Evolutionary conservation across 352 stramenopile genomes (phyloP).

Genomic region (Pythium biforme): DNA sequence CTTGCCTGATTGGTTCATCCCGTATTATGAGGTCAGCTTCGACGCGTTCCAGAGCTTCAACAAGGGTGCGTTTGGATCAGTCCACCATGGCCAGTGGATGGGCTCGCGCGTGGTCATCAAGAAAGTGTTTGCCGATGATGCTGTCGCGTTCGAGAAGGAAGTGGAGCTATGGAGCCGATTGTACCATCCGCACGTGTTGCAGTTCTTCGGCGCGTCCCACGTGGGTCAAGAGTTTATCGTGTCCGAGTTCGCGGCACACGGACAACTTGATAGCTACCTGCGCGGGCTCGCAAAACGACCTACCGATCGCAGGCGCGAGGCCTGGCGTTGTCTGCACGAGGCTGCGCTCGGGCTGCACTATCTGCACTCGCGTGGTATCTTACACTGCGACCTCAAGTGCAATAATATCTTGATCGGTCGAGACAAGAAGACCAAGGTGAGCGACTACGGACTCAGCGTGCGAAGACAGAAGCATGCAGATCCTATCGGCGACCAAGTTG

Average conservation of each 20-base stretch:
- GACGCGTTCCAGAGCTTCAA: constrained; percentile 18
- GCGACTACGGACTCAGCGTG: constrained; percentile 22
- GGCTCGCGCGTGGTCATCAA: constrained; percentile 40
- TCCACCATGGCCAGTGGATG: constrained; percentile 36
- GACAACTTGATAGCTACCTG: constrained; percentile 45
- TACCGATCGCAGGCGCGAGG: constrained; percentile 15
- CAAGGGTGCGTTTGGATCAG: constrained; percentile 27
- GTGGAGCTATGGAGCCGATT: constrained; percentile 36
- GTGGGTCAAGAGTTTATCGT: constrained; percentile 39
- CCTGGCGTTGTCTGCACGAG: constrained; percentile 38
- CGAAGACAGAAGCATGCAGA: too few species aligned
- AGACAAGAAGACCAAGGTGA: constrained; percentile 22
- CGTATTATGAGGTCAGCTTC: constrained; percentile 11
- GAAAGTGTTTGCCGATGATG: constrained; percentile 18
- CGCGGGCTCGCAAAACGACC: constrained; percentile 1
- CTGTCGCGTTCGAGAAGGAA: constrained; percentile 34
- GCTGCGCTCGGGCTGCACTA: constrained; percentile 59
- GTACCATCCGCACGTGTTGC: constrained; percentile 37
- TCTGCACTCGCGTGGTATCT: constrained; percentile 49
- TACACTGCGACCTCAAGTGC: constrained; percentile 32
- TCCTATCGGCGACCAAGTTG: too few species aligned
- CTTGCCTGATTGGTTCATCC: constrained; percentile 15
- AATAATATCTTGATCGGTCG: constrained; percentile 33
- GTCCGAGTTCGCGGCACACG: constrained; percentile 38
- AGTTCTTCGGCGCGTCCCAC: constrained; percentile 41